Conservation (phyloP, 306 rosid genomes). For the Aeschynomene evenia region DNA sequence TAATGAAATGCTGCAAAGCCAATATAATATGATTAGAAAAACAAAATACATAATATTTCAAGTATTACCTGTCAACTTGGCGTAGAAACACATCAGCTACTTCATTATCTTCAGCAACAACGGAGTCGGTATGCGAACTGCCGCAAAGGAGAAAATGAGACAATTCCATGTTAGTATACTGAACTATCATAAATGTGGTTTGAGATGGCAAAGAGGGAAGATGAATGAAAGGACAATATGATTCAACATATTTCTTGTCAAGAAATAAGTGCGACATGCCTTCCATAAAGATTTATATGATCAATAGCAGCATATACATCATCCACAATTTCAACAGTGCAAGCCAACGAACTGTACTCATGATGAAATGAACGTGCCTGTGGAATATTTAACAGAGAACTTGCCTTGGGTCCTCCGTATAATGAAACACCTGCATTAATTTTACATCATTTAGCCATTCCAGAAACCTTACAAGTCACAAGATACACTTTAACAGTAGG, state of each 20-base stretch:
- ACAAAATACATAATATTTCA: background rate
- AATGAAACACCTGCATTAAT: slow-evolving; percentile 66
- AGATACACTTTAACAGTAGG: background rate
- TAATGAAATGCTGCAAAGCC: background rate
- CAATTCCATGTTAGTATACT: background rate
- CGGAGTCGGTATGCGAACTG: slow-evolving; percentile 97
- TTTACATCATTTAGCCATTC: background rate
- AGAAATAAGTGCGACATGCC: slow-evolving; percentile 52
- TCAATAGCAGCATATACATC: slow-evolving; percentile 75
- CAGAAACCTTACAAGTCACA: slow-evolving; percentile 18
- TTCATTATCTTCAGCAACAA: slow-evolving; percentile 73
- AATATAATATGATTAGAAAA: slow-evolving; percentile 7
- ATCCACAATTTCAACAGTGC: slow-evolving; percentile 86
- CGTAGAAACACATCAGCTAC: slow-evolving; percentile 66
- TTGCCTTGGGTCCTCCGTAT: slow-evolving; percentile 89
- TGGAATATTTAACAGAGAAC: slow-evolving; percentile 63
- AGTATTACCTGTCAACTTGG: slow-evolving; percentile 82
- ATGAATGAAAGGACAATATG: slow-evolving; percentile 24
- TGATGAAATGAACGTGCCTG: slow-evolving; percentile 72
- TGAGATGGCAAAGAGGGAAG: slow-evolving; percentile 6
- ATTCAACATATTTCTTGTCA: slow-evolving; percentile 25
- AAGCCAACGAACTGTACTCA: slow-evolving; percentile 85
- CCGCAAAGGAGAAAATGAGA: slow-evolving; percentile 31
- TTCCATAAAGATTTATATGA: slow-evolving; percentile 88
- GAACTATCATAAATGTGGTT: background rate